Percentiles rank a stretch among this genome's conserved stretches.
Evolutionary conservation across 768 basidiomycete genomes (phyloP).

Genomic region (Pleurotus tuber-regium): DNA sequence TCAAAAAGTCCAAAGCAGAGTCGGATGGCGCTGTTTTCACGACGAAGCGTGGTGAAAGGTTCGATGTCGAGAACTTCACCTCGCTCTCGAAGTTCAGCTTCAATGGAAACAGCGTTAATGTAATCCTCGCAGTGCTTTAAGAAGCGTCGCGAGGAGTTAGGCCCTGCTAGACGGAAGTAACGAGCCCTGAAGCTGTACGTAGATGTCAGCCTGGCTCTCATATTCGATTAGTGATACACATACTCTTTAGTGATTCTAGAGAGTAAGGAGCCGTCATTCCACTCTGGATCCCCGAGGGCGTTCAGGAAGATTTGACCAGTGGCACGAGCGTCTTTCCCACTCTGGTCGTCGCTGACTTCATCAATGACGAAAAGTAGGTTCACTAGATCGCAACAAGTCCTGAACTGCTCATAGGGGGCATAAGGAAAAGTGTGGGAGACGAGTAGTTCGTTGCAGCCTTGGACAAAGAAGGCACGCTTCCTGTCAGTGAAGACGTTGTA

Average conservation of each 20-base stretch:
- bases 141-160: slow-evolving; percentile 49
- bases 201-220: slow-evolving; percentile 7
- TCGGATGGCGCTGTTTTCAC: slow-evolving; percentile 67
- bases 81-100: slow-evolving; percentile 60
- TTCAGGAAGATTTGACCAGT: slow-evolving; percentile 53
- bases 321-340: slow-evolving; percentile 47
- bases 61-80: slow-evolving; percentile 53
- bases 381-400: slow-evolving; percentile 62
- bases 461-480: slow-evolving; percentile 62
- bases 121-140: slow-evolving; percentile 51
- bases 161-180: slow-evolving; percentile 41
- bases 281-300: slow-evolving; percentile 48
- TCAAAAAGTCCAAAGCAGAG: slow-evolving; percentile 64
- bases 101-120: slow-evolving; percentile 53
- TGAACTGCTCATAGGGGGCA: slow-evolving; percentile 52
- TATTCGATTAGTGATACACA: slow-evolving; percentile 19
- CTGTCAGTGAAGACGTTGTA: slow-evolving; percentile 57
- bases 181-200: slow-evolving; percentile 50
- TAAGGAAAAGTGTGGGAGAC: slow-evolving; percentile 62
- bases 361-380: slow-evolving; percentile 57
- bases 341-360: slow-evolving; percentile 68
- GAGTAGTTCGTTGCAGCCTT: slow-evolving; percentile 59
- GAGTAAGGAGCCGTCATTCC: slow-evolving; percentile 55
- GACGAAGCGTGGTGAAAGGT: slow-evolving; percentile 54
- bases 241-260: slow-evolving; percentile 63